phyloP scores from a whole-genome alignment of 139 green algal genomes.

The Chlamydomonas sp. region DNA sequence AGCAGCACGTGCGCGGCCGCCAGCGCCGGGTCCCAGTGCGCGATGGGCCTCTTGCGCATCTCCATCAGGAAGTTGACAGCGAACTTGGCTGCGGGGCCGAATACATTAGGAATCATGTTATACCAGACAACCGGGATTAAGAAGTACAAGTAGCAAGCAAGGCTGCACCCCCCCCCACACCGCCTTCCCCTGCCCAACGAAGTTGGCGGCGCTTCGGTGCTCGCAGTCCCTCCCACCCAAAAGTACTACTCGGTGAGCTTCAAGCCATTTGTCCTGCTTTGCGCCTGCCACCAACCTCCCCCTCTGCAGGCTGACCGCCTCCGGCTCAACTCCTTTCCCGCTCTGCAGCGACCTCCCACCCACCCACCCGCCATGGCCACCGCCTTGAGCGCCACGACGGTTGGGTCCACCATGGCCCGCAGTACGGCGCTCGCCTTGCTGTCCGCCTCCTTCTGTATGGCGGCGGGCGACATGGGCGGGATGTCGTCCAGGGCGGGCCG shows the following conservation, averaged over 20 bases:
- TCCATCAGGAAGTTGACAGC: constrained; percentile 12
- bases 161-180: no score
- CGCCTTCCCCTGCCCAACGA: no score
- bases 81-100: constrained; percentile 3
- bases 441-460: neutral
- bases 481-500: neutral
- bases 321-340: neutral
- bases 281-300: no score
- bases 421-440: neutral
- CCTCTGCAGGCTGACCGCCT: no score
- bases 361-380: neutral
- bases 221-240: no score
- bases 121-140: no score
- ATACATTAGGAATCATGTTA: no score
- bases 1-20: constrained; percentile 29
- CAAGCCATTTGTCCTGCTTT: no score
- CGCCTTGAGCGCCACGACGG: constrained; percentile 9
- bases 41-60: constrained; percentile 20
- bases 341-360: neutral
- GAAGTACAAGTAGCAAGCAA: no score
- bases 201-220: no score
- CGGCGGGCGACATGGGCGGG: neutral
- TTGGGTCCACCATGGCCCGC: neutral
- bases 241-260: no score
- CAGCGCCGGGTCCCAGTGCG: constrained; percentile 24